Evolutionary conservation across 257 asterid genomes (phyloP), one percentile per base, ranked within the genome.

Genomic region (Primulina eburnea): DNA sequence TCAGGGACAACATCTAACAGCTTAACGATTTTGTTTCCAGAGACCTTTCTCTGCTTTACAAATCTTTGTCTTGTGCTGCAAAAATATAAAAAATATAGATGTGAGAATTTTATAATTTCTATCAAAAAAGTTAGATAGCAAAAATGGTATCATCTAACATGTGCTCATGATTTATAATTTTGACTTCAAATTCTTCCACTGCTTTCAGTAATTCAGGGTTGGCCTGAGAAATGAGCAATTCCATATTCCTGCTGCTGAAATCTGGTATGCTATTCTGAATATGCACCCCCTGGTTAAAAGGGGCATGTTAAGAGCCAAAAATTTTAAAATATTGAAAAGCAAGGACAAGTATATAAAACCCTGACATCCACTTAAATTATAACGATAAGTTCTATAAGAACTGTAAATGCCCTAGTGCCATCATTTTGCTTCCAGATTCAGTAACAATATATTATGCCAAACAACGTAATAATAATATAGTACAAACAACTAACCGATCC

Each of bases 181-280:
- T 87, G 91, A 85, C 84, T 84, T 94, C 96, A 80, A 94, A 90
- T 76, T 78, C 87, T 82, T 89, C 95, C 77, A 91, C 12, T 20
- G 86, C 86, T 60, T 78, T 62, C 77, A 88, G 78, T 62, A 85
- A 78, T 77, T 85, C 88, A 50, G 83, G 75, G 66, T 83, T 79
- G 60, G 85, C 79, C 86, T 83, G 90, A 47, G 96, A 89, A 69
- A 80, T 75, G 74, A 89, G 76, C 79, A 87, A 81, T 70, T 83
- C 86, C 76, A 84, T 57, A 82, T 88, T 91, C 83, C 80, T 75
- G 60, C 84, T 79, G 80, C 81, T 84, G 77, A 93, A 90, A 72
- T 90, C 86, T 11, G 91, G 88, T 78, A 90, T 81, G 83, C 85
- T 82, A 79, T 87, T 82, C 79, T 83, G 81, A 69, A 90, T 77